Evolutionary conservation across 768 basidiomycete species (phyloP).

Genomic region (Lepiota brunneoincarnata): DNA sequence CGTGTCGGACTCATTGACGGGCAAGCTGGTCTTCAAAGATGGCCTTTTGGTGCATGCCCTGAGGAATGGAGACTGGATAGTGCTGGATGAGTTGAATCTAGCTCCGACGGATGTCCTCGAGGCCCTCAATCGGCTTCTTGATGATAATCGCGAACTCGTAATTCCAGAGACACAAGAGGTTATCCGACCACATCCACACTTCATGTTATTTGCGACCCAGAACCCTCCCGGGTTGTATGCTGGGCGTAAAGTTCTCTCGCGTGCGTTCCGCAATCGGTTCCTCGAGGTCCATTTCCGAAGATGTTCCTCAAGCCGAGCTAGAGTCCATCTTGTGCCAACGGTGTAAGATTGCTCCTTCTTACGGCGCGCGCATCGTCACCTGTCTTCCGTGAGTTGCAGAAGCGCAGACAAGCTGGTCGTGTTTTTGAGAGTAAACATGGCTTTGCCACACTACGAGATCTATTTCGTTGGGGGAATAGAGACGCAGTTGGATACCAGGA

Average conservation of each 20-base stretch:
- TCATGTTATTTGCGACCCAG: conserved; percentile 98
- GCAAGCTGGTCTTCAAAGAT: conserved; percentile 94
- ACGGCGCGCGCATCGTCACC: conserved; percentile 85
- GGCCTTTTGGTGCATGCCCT: conserved; percentile 92
- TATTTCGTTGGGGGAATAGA: conserved; percentile 95
- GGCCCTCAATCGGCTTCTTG: conserved; percentile 92
- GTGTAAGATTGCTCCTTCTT: conserved; percentile 91
- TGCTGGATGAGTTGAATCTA: conserved; percentile 94
- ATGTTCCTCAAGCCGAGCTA: conserved; percentile 91
- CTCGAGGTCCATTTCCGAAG: conserved; percentile 96
- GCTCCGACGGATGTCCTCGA: conserved; percentile 98
- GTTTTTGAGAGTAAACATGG: conserved; percentile 98
- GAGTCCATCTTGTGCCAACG: conserved; percentile 93
- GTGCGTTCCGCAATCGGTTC: conserved; percentile 96
- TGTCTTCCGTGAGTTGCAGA: conserved; percentile 92
- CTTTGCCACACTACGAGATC: conserved; percentile 93
- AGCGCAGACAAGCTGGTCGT: conserved; percentile 83
- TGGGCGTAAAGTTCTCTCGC: conserved; percentile 90
- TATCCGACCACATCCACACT: conserved; percentile 88
- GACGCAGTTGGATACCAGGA: conserved; percentile 89
- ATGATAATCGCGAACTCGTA: conserved; percentile 95
- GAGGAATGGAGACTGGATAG: conserved; percentile 93
- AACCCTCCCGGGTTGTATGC: conserved; percentile 96
- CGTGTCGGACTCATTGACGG: conserved; percentile 86
- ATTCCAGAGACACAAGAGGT: conserved; percentile 97